Percentiles rank a stretch among this genome's conserved stretches.
Conservation (phyloP, 345 rosid genomes). For the Balakata baccata region DNA sequence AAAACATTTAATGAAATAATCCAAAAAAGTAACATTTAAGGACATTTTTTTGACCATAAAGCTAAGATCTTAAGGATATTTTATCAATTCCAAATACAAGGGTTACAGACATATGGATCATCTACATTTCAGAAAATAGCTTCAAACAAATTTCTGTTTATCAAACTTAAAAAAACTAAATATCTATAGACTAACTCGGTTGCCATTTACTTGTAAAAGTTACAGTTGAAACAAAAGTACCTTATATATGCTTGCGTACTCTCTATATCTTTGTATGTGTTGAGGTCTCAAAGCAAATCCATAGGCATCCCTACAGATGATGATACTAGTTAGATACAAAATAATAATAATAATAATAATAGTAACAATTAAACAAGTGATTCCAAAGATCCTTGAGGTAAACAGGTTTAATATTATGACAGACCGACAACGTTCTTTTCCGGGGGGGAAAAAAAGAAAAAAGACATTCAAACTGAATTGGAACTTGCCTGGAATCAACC, state of each 20-base stretch:
- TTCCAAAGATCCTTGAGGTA: background rate
- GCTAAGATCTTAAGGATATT: background rate
- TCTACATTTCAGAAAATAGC: background rate
- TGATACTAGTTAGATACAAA: background rate
- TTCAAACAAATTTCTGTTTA: background rate
- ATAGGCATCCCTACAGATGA: slow-evolving; percentile 65
- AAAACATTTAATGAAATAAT: slow-evolving; percentile 4
- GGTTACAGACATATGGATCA: background rate
- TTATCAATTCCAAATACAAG: background rate
- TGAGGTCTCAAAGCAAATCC: slow-evolving; percentile 99
- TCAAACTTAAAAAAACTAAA: background rate
- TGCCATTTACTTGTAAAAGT: background rate
- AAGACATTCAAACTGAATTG: background rate
- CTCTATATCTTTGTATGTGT: slow-evolving; percentile 70
- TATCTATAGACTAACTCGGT: background rate
- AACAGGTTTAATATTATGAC: background rate
- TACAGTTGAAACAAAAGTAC: slow-evolving; percentile 30
- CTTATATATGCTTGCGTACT: slow-evolving; percentile 64
- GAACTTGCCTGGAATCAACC: slow-evolving; percentile 79
- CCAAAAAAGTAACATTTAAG: background rate
- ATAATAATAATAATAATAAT: too few species aligned
- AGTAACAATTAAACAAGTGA: background rate
- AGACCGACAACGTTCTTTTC: too few species aligned
- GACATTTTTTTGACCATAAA: background rate
- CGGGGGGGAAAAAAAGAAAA: too few species aligned